Evolutionary conservation across 495 filamentous ascomycete genomes (phyloP), one percentile per base, ranked within the genome.

Genomic region (Massariosphaeria phaeospora): DNA sequence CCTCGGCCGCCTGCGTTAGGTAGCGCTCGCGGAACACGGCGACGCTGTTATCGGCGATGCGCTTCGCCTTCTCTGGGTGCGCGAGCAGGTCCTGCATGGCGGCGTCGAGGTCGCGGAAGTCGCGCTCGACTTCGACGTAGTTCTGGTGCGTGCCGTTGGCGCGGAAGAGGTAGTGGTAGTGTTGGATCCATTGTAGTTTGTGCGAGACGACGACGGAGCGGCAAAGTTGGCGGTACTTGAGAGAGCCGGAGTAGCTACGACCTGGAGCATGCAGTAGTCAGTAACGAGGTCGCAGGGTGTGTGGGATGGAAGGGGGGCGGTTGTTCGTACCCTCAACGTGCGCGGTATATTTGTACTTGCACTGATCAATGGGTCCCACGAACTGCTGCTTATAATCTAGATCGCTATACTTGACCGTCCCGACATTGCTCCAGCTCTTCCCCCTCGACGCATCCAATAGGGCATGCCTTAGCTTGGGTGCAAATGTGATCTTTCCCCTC

Each of bases 201-300:
- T 76, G 76, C 13, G 74, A 67, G 34, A 86, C 67, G 23, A 81
- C 62, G 29, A 85, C 81, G 1, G 72, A 76, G 39, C 72, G 72
- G 63, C 83, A 86, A 54, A 80, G 79, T 23, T 80, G 75, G 1
- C 81, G 72, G 48, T 82, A 84, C 55, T 79, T 79, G 27, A 76
- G 72, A 4, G 76, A 70, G n/a, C 78, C 80, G 5, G 78, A 81
- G 69, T 76, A 83, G 46, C 24, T 44, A 18, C 60, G 49, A 17
- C 60, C 59, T 62, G 35, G 5, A 17, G 11, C 6, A 33, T 34
- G 49, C 2, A 39, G 26, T 7, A 12, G 20, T 18, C 36, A 52
- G 47, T 36, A 18, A 9, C 7, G 5, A 21, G 18, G 21, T 7
- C 11, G 30, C 11, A 6, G 26, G 24, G 38, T 25, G 8, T 3